Percentiles rank a stretch among this genome's conserved stretches.
Evolutionary conservation across 176 grass and related monocot species (phyloP).

Genomic region (Aegilops speltoides): DNA sequence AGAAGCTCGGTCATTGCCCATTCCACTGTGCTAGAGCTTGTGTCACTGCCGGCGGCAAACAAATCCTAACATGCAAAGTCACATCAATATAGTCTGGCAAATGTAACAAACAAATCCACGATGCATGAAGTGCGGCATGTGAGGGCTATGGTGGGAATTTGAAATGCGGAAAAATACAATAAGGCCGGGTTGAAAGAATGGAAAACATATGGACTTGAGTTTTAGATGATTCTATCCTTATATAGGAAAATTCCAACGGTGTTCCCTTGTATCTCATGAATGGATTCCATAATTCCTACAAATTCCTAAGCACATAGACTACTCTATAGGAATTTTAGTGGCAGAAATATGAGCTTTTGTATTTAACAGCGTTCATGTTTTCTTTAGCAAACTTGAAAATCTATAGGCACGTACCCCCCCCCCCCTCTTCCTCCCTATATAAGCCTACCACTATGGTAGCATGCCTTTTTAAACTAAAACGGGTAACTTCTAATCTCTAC

Average conservation of each 20-base stretch:
- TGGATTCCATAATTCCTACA: no score
- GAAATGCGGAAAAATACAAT: neutral
- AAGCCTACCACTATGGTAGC: no score
- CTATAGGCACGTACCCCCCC: no score
- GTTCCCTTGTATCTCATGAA: neutral
- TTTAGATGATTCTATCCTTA: neutral
- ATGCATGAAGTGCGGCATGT: neutral
- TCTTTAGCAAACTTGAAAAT: no score
- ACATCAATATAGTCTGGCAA: neutral
- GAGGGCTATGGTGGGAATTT: neutral
- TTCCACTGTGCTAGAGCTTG: slow-evolving; percentile 44
- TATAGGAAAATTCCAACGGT: neutral
- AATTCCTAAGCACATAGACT: no score
- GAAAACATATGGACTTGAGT: neutral
- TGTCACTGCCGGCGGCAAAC: slow-evolving; percentile 45
- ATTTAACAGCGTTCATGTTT: no score
- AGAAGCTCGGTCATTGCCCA: slow-evolving; percentile 54
- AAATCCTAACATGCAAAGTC: slow-evolving; percentile 37
- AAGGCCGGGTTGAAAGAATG: neutral
- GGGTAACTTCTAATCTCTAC: no score
- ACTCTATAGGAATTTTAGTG: no score
- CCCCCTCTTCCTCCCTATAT: no score
- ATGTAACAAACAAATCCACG: neutral
- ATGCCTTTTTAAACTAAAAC: no score
- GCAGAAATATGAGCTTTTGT: no score